Conservation (phyloP, 352 stramenopile genomes). For the Phytopythium litorale region DNA sequence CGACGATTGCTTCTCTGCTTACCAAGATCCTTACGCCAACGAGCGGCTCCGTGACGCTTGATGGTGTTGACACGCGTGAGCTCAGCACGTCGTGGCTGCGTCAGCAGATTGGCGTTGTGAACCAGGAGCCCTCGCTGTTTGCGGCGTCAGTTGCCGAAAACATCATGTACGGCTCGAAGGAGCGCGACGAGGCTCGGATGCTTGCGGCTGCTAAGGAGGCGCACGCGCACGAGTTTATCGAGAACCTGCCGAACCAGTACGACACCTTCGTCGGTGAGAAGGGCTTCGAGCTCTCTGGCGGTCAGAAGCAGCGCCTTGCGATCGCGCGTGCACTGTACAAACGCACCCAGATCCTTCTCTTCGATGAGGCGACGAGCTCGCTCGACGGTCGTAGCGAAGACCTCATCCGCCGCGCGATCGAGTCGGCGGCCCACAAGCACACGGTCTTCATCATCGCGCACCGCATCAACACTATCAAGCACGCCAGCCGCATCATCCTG, state of each 20-base stretch:
- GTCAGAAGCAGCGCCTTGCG: conserved; percentile 95
- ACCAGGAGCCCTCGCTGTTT: conserved; percentile 83
- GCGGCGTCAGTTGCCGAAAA: conserved; percentile 78
- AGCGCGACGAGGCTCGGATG: conserved; percentile 52
- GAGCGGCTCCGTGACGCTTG: conserved; percentile 51
- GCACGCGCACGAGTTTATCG: conserved; percentile 78
- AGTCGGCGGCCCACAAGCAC: conserved; percentile 58
- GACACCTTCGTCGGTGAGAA: conserved; percentile 97
- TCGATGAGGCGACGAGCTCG: conserved; percentile 84
- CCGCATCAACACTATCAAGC: conserved; percentile 82
- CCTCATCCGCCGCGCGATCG: conserved; percentile 63
- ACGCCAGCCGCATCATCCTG: conserved; percentile 80
- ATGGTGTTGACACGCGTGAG: conserved; percentile 65
- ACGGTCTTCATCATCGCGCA: conserved; percentile 86
- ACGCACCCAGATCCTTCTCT: conserved; percentile 73
- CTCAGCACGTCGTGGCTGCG: conserved; percentile 73
- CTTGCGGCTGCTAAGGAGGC: conserved; percentile 63
- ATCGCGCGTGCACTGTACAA: conserved; percentile 84
- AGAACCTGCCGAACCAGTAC: conserved; percentile 89
- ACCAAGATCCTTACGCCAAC: conserved; percentile 73
- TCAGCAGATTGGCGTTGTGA: conserved; percentile 86
- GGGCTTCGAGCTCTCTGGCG: conserved; percentile 94
- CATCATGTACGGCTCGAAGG: conserved; percentile 74
- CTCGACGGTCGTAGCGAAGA: conserved; percentile 80
- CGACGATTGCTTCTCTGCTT: conserved; percentile 76